Evolutionary conservation across 441 rosid species (phyloP).

Genomic region (Pelargonium fulgidum): DNA sequence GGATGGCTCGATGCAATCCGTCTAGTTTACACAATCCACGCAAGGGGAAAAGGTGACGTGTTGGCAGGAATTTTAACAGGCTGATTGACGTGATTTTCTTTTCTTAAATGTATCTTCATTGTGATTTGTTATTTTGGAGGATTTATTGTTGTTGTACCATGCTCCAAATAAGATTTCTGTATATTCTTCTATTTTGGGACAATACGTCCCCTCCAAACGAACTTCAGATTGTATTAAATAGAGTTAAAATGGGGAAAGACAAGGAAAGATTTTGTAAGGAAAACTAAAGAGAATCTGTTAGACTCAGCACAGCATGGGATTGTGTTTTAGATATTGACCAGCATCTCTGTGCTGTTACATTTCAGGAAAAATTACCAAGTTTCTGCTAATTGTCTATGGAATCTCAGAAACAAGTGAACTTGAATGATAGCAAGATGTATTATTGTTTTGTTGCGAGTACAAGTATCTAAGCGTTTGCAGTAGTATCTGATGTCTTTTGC

Average conservation of each 20-base stretch:
- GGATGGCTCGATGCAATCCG: slow-evolving; percentile 98
- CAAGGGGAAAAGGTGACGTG: slow-evolving; percentile 81
- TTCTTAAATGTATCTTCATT: not conserved
- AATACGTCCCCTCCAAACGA: not conserved
- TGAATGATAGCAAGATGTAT: too few relatives aligned
- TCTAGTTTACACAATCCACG: slow-evolving; percentile 75
- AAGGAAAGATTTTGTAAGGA: too few relatives aligned
- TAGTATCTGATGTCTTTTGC: too few relatives aligned
- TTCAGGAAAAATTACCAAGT: too few relatives aligned
- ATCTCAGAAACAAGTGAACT: too few relatives aligned
- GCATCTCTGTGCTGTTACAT: too few relatives aligned
- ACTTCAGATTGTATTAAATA: not conserved
- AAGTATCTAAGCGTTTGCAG: too few relatives aligned
- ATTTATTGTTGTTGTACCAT: slow-evolving; percentile 13
- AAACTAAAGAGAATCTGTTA: too few relatives aligned
- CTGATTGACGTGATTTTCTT: slow-evolving; percentile 24
- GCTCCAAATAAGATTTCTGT: slow-evolving; percentile 21
- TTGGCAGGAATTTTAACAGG: slow-evolving; percentile 84
- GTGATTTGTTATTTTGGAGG: slow-evolving; percentile 12
- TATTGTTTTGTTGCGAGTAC: too few relatives aligned
- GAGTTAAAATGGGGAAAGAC: not conserved
- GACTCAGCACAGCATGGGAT: too few relatives aligned
- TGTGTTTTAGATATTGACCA: too few relatives aligned
- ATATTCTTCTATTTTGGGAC: slow-evolving; percentile 17
- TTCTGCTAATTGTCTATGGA: too few relatives aligned